Percentiles rank a stretch among this genome's conserved stretches.
Evolutionary conservation across 768 basidiomycete species (phyloP).

Genomic region (Mycena floridula): DNA sequence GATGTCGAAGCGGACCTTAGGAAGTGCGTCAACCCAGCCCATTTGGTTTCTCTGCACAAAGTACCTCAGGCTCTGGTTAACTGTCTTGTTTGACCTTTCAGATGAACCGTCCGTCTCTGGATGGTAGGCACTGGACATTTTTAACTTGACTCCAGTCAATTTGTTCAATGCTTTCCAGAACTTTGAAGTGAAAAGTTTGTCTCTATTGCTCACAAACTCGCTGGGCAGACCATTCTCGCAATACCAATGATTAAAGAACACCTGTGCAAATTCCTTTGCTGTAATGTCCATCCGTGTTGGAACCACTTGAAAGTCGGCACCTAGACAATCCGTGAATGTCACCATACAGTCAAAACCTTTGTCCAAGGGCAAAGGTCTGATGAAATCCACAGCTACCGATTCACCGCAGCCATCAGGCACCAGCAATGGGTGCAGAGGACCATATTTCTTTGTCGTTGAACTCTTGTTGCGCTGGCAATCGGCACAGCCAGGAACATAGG

Average conservation of each 20-base stretch:
- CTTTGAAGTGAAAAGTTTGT: constrained; percentile 20
- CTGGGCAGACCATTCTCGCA: constrained; percentile 20
- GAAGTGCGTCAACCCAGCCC: constrained; percentile 17
- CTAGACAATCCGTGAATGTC: no score
- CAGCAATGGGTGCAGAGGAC: constrained; percentile 18
- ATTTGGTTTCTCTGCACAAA: constrained; percentile 14
- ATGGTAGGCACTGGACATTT: no score
- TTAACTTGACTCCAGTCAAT: constrained; percentile 20
- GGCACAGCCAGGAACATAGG: constrained; percentile 25
- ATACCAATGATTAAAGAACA: constrained; percentile 17
- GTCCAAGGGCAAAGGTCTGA: constrained; percentile 15
- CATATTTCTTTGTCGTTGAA: constrained; percentile 12
- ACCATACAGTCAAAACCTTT: constrained; percentile 15
- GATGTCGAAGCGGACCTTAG: constrained; percentile 14
- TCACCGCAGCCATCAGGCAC: constrained; percentile 7
- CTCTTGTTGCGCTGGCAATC: constrained; percentile 33
- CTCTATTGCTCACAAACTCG: constrained; percentile 21
- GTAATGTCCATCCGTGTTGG: constrained; percentile 4
- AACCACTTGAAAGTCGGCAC: constrained; percentile 10
- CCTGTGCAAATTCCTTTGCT: constrained; percentile 6
- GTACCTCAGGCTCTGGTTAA: constrained; percentile 14
- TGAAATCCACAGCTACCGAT: constrained; percentile 10
- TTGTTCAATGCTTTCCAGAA: constrained; percentile 26
- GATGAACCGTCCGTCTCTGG: constrained; percentile 25
- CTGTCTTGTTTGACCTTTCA: constrained; percentile 17